Conservation (phyloP, 2,329 filamentous ascomycete species). For the Harringtonia aguacate region DNA sequence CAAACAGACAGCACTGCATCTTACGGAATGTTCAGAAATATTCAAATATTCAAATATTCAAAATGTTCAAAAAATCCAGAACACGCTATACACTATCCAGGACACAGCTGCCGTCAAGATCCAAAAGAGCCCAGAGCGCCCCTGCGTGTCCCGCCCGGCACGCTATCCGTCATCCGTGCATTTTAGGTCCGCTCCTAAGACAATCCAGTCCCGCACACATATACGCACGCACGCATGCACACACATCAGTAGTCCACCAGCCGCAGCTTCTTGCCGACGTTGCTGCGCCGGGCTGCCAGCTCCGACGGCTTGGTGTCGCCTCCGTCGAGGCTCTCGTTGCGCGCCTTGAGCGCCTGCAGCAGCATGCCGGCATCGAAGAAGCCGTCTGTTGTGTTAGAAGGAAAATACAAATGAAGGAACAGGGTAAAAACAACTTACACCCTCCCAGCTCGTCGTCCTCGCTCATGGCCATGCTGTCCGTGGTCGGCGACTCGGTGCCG, state of each 20-base stretch:
- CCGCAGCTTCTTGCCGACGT: slow-evolving; percentile 65
- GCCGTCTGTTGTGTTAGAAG: slow-evolving; percentile 53
- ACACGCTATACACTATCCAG: too few relatives aligned
- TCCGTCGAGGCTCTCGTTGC: slow-evolving; percentile 42
- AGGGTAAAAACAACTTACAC: slow-evolving; percentile 52
- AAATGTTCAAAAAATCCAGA: not conserved
- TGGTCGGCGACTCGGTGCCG: slow-evolving; percentile 49
- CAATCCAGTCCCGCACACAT: too few relatives aligned
- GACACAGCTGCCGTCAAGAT: too few relatives aligned
- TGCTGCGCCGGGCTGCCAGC: slow-evolving; percentile 49
- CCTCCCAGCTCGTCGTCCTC: slow-evolving; percentile 87
- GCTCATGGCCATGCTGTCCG: slow-evolving; percentile 61
- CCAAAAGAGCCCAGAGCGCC: too few relatives aligned
- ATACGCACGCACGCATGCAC: too few relatives aligned
- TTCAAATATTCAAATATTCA: not conserved
- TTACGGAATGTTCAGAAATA: not conserved
- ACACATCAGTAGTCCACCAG: slow-evolving; percentile 57
- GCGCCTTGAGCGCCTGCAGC: slow-evolving; percentile 71
- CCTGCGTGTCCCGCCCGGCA: too few relatives aligned
- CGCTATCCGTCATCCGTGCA: too few relatives aligned
- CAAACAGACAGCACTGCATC: too few relatives aligned
- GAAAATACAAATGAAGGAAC: slow-evolving; percentile 8
- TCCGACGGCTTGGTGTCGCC: slow-evolving; percentile 45
- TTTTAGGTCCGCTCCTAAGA: too few relatives aligned
- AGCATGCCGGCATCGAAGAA: slow-evolving; percentile 98